Percentiles rank a stretch among this genome's conserved stretches.
Conservation (phyloP, 2,329 filamentous ascomycete genomes). For the Magnaporthiopsis rhizophila region DNA sequence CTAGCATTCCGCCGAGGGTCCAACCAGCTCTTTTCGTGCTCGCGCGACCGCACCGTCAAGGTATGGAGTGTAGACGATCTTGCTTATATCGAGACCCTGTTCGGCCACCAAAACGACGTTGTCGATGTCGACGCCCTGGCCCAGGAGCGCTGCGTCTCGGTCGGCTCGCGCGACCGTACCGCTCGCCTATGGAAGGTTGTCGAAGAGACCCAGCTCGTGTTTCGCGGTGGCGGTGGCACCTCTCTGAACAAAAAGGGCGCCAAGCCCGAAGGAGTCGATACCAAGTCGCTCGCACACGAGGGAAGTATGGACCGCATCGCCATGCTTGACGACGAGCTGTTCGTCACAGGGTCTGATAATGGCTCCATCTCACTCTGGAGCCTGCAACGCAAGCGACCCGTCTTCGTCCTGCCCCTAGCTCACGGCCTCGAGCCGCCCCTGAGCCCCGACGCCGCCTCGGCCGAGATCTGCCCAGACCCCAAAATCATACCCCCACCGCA, state of each 20-base stretch:
- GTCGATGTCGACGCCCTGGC: conserved; percentile 75
- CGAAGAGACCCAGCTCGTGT: conserved; percentile 92
- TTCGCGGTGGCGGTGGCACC: conserved; percentile 67
- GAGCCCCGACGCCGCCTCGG: conserved; percentile 66
- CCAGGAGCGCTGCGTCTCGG: conserved; percentile 82
- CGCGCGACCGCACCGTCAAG: conserved; percentile 88
- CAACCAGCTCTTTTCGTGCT: conserved; percentile 87
- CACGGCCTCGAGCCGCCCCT: conserved; percentile 77
- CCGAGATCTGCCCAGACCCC: conserved; percentile 57
- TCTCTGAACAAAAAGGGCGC: conserved; percentile 32
- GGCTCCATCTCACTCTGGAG: conserved; percentile 83
- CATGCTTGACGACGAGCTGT: conserved; percentile 79
- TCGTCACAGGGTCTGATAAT: conserved; percentile 91
- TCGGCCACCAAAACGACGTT: conserved; percentile 90
- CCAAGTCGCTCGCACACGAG: conserved; percentile 54
- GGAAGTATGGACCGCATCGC: conserved; percentile 89
- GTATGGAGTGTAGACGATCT: conserved; percentile 89
- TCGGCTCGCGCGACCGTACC: conserved; percentile 84
- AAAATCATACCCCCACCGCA: conserved; percentile 54
- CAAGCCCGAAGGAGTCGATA: conserved; percentile 35
- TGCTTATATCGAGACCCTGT: conserved; percentile 90
- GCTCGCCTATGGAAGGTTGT: conserved; percentile 93
- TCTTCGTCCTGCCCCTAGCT: conserved; percentile 70
- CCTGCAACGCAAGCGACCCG: conserved; percentile 86
- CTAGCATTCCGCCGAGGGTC: conserved; percentile 80